A percentile compares a stretch with the other conserved stretches of the same genome.
Evolutionary conservation across 1,139 yeast species (phyloP).

Genomic region (Schizosaccharomyces versatilis): DNA sequence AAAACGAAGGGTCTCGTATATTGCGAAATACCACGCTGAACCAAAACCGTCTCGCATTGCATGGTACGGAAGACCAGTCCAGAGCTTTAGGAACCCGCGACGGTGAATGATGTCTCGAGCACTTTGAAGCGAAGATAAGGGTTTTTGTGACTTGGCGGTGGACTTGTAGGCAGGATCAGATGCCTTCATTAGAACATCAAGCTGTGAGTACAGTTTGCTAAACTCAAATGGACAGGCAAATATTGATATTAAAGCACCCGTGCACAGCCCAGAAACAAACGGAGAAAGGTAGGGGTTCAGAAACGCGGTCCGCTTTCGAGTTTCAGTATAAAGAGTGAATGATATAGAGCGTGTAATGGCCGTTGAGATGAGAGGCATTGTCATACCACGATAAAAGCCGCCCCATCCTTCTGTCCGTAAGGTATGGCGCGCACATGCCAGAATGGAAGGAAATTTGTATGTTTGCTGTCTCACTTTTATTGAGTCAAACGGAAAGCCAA

Average conservation of each 20-base stretch:
- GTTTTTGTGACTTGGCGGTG: slow-evolving; percentile 14
- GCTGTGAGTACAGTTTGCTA: slow-evolving; percentile 61
- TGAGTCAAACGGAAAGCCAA: slow-evolving; percentile 73
- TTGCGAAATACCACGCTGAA: slow-evolving; percentile 50
- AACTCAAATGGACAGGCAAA: slow-evolving; percentile 75
- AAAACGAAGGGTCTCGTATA: slow-evolving; percentile 46
- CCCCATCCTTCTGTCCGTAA: slow-evolving; percentile 37
- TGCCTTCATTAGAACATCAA: slow-evolving; percentile 23
- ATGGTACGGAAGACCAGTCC: slow-evolving; percentile 53
- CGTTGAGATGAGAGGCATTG: slow-evolving; percentile 48
- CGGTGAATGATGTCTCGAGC: slow-evolving; percentile 30
- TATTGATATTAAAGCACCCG: slow-evolving; percentile 31
- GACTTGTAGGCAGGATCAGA: neutral
- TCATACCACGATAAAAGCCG: slow-evolving; percentile 58
- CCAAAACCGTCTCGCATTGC: slow-evolving; percentile 42
- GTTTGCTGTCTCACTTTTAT: slow-evolving; percentile 73
- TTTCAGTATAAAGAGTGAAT: slow-evolving; percentile 40
- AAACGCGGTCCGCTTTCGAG: slow-evolving; percentile 25
- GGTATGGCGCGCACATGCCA: slow-evolving; percentile 39
- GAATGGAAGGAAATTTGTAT: slow-evolving; percentile 35
- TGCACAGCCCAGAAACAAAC: slow-evolving; percentile 10
- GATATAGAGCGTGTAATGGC: slow-evolving; percentile 44
- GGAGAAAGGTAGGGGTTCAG: slow-evolving; percentile 4
- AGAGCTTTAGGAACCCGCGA: slow-evolving; percentile 42
- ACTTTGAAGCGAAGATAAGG: slow-evolving; percentile 27